Evolutionary conservation across 2,329 filamentous ascomycete species (phyloP), one percentile per base, ranked within the genome.

Genomic region (Dissoconium aciculare): DNA sequence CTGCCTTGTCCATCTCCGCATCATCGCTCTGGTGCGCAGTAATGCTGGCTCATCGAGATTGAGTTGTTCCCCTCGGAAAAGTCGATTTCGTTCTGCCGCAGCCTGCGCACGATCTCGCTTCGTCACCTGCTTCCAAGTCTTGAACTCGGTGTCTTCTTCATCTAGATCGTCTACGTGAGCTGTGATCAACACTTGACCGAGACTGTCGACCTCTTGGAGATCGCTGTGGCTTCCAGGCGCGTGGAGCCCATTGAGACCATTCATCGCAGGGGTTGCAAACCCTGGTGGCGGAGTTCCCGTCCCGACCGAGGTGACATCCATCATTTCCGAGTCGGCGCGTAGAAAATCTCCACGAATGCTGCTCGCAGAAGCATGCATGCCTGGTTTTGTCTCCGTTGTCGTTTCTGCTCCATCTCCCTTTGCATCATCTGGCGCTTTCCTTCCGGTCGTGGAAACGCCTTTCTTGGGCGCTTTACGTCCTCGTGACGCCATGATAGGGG

Each of bases 101-200:
- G 87, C 73, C 14, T 78, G 62, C 3, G 89, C 89, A 39, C 89
- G 76, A 48, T 93, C 85, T 52, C 89, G 94, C 59, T 95, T 95
- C 2, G 89, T 98, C 24, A 93, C 83, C 56, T 95, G 87, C 60
- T 95, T 98, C 89, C 91, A 98, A 19, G 89, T 80, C 53, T 91
- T 92, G 59, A 89, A 93, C 51, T 94, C 87, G 2, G 69, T 60
- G 35, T 95, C 85, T 45, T 95, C 85, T 44, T 91, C 74, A 43
- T 83, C 83, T 9, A 71, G 68, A 43, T 92, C 81, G 44, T 91
- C 79, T 10, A 64, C 67, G 16, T 70, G 69, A 35, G 78, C 67
- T 11, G 70, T 71, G 33, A 80, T 66, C 23, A 82, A 61, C 2
- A 75, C 76, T 4, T 76, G 70, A n/a, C 57, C 59, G 19, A 63